These are phyloP conservation scores for Heterobasidion annosum DNA, from an alignment of 1,284 basidiomycete genomes.

Conservation along the genomic window DNA sequence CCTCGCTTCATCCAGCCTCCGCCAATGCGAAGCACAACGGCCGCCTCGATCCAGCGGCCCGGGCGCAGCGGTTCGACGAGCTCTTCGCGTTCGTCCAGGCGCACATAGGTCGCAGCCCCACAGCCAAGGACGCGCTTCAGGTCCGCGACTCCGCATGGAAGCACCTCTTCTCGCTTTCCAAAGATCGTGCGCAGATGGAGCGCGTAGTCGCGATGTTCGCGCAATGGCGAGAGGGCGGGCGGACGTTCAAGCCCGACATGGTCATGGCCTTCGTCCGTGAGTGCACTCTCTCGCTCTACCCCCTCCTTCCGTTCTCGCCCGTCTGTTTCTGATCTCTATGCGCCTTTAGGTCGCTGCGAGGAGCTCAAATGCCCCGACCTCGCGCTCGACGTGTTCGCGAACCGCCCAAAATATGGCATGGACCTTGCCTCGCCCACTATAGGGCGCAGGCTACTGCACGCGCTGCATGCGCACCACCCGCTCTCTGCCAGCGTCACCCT, in stretches of 20 bases:
- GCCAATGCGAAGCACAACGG: not conserved
- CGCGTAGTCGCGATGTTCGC: constrained; percentile 35
- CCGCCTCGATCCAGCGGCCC: constrained; percentile 10
- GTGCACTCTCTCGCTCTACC: constrained; percentile 17
- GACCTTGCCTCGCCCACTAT: constrained; percentile 38
- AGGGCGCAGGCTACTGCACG: constrained; percentile 35
- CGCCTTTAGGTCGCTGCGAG: constrained; percentile 43
- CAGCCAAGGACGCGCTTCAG: constrained; percentile 11
- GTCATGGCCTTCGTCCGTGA: constrained; percentile 39
- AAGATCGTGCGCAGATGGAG: constrained; percentile 34
- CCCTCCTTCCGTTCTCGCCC: not conserved
- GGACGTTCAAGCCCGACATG: constrained; percentile 27
- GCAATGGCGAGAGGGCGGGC: constrained; percentile 34
- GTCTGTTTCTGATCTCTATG: not conserved
- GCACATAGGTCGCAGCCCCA: constrained; percentile 15
- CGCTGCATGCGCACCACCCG: constrained; percentile 36
- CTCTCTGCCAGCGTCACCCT: constrained; percentile 37
- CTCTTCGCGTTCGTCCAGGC: constrained; percentile 16
- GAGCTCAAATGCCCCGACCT: constrained; percentile 44
- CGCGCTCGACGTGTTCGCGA: constrained; percentile 50
- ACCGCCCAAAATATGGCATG: constrained; percentile 52
- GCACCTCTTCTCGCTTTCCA: constrained; percentile 40
- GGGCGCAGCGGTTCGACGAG: constrained; percentile 17
- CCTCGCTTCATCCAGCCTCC: not conserved
- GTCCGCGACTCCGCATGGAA: constrained; percentile 29